These are phyloP conservation scores for Russula emetica DNA, from an alignment of 768 basidiomycete genomes.

Conservation along the genomic window DNA sequence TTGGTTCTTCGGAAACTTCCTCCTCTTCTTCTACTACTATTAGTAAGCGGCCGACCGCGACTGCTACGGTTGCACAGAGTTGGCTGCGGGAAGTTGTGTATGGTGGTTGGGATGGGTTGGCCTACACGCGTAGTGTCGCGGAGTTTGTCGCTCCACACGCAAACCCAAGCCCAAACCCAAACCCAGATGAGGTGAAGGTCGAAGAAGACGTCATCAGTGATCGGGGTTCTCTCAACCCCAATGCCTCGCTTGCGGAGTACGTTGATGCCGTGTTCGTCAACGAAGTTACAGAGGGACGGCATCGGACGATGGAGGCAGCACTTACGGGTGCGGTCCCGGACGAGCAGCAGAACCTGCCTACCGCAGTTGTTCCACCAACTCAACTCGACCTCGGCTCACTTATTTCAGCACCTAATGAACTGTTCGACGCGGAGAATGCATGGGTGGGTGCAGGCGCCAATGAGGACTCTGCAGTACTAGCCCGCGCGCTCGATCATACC, in stretches of 20 bases:
- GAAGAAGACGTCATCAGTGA: background rate
- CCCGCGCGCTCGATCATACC: slow-evolving; percentile 55
- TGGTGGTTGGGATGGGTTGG: slow-evolving; percentile 70
- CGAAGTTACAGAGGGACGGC: slow-evolving; percentile 23
- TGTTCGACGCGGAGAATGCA: slow-evolving; percentile 38
- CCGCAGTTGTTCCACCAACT: background rate
- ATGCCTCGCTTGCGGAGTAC: slow-evolving; percentile 11
- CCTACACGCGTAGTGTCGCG: slow-evolving; percentile 72
- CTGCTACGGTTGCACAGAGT: slow-evolving; percentile 53
- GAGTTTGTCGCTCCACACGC: slow-evolving; percentile 50
- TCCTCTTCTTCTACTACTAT: background rate
- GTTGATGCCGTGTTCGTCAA: slow-evolving; percentile 21
- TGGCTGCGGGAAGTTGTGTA: slow-evolving; percentile 73
- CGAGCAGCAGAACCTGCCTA: background rate
- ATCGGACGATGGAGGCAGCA: slow-evolving; percentile 16
- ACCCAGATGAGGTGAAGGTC: background rate
- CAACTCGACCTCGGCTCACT: slow-evolving; percentile 43
- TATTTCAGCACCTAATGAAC: slow-evolving; percentile 41
- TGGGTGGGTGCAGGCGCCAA: slow-evolving; percentile 36
- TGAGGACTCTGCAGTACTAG: slow-evolving; percentile 46
- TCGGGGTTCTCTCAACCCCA: background rate
- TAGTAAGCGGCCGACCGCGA: slow-evolving; percentile 10
- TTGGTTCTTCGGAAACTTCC: slow-evolving; percentile 9
- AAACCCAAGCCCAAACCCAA: background rate
- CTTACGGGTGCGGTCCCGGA: background rate